These are phyloP conservation scores for Daldinia eschscholtzii DNA, from an alignment of 2,329 filamentous ascomycete genomes.

Conservation along the genomic window DNA sequence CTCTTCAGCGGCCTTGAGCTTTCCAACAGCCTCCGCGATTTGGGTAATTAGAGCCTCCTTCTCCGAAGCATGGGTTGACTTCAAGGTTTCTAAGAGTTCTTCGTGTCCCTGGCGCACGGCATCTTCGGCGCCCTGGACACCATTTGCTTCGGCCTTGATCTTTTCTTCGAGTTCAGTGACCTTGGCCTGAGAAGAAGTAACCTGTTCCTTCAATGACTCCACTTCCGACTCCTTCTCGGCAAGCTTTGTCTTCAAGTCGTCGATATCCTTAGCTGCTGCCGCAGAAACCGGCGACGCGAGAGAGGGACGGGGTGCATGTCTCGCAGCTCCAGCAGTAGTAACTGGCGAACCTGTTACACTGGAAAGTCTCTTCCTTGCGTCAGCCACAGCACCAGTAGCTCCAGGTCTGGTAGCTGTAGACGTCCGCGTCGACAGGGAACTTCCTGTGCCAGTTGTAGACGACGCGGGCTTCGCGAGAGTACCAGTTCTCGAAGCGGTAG, in stretches of 20 bases:
- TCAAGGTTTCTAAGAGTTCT: conserved; percentile 63
- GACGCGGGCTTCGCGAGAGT: conserved; percentile 55
- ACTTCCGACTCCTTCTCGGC: conserved; percentile 70
- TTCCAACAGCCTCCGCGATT: conserved; percentile 63
- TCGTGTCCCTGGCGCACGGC: conserved; percentile 59
- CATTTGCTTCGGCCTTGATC: conserved; percentile 58
- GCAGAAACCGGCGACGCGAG: conserved; percentile 56
- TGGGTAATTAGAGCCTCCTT: conserved; percentile 62
- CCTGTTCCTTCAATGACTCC: conserved; percentile 67
- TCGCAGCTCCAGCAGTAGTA: conserved; percentile 53
- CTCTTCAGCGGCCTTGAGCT: conserved; percentile 64
- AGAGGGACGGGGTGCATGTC: conserved; percentile 60
- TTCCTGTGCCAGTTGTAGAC: conserved; percentile 51
- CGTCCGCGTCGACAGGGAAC: conserved; percentile 33
- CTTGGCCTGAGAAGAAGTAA: conserved; percentile 67
- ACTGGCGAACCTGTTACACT: conserved; percentile 58
- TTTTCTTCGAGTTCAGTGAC: conserved; percentile 67
- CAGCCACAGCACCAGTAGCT: conserved; percentile 57
- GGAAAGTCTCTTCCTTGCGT: conserved; percentile 70
- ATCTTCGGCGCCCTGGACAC: conserved; percentile 56
- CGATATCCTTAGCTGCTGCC: conserved; percentile 67
- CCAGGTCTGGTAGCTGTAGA: conserved; percentile 54
- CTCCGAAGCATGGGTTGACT: conserved; percentile 63
- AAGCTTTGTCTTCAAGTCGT: conserved; percentile 71
- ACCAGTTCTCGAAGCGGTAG: conserved; percentile 52